Base-by-base conservation (phyloP, 2,329 filamentous ascomycete species). In the Aspergillus persii region DNA sequence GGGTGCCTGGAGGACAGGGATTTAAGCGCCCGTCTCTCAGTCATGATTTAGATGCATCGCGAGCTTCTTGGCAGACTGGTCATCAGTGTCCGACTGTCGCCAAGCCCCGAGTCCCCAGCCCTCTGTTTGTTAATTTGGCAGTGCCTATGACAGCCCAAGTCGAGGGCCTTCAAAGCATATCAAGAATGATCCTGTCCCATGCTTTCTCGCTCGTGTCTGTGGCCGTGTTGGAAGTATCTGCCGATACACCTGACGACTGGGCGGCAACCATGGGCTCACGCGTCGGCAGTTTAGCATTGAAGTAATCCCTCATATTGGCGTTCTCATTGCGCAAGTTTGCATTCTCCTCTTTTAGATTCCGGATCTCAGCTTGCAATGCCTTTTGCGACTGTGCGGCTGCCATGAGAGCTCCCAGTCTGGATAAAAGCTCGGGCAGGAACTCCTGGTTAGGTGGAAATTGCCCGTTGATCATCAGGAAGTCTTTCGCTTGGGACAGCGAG, bases 131-230 rank as follows among this genome's bases (percentile, higher is more conserved):
- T 23, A 23, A 23, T 23, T 23, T 23, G 18, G 18, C 18, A 23
- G 18, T 23, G 18, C 18, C 18, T 23, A 23, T 23, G 18, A 23
- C 18, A 23, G 8, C 4, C 15, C 33, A 12, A 4, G 4, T 36
- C 18, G 15, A 27, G n/a, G 15, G 2, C 33, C 15, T 6, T 68
- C 52, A 71, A 36, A 70, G 63, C 26, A 71, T 50, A 48, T 71
- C 68, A 49, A 64, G 53, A 4, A 66, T 63, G 41, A 70, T 69
- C 15, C 64, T 61, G 41, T 71, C 69, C 68, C 68, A 71, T 6
- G 63, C 62, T 39, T 62, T 65, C 4, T 61, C 66, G 39, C 50
- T 59, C 2, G 60, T 63, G 48, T 68, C 62, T 2, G 57, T 23
- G 3, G 56, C 41, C 3, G 65, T 61, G 18, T 56, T 56, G 48